A percentile compares a stretch with the other conserved stretches of the same genome.
Conservation (phyloP, 768 basidiomycete species). For the Leucosporidium creatinivorum region DNA sequence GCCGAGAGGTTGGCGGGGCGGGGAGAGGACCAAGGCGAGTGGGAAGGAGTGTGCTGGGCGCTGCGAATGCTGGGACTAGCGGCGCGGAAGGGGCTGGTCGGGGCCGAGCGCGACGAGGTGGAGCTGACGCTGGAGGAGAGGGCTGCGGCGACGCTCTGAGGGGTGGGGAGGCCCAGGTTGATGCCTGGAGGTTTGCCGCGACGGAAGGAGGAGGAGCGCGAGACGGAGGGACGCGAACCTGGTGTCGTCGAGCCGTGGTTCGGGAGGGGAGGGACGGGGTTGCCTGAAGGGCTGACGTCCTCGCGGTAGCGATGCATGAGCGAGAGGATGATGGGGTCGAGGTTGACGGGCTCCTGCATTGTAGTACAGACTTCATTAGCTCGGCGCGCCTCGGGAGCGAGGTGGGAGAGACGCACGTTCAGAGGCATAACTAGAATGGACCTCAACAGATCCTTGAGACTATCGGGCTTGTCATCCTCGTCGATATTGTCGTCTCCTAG, state of each 20-base stretch:
- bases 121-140: slow-evolving; percentile 3
- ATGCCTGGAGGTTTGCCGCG: slow-evolving; percentile 10
- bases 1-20: slow-evolving; percentile 15
- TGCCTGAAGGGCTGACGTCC: slow-evolving; percentile 26
- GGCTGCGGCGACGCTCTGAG: slow-evolving; percentile 7
- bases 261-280: slow-evolving; percentile 29
- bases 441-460: slow-evolving; percentile 20
- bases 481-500: slow-evolving; percentile 19
- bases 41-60: slow-evolving; percentile 11
- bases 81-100: slow-evolving; percentile 16
- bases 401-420: neutral
- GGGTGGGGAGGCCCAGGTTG: slow-evolving; percentile 2
- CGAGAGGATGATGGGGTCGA: slow-evolving; percentile 27
- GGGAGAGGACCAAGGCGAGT: slow-evolving; percentile 18
- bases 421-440: slow-evolving; percentile 13
- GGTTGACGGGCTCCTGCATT: slow-evolving; percentile 10
- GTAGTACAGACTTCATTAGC: neutral
- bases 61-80: neutral
- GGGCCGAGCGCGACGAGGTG: slow-evolving; percentile 18
- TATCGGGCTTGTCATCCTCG: slow-evolving; percentile 34
- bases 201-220: slow-evolving; percentile 28
- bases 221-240: slow-evolving; percentile 18
- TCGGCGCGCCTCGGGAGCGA: neutral
- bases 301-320: slow-evolving; percentile 30
- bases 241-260: slow-evolving; percentile 28